Conservation (phyloP, 1,284 basidiomycete species). For the Rhodotorula sp. region DNA sequence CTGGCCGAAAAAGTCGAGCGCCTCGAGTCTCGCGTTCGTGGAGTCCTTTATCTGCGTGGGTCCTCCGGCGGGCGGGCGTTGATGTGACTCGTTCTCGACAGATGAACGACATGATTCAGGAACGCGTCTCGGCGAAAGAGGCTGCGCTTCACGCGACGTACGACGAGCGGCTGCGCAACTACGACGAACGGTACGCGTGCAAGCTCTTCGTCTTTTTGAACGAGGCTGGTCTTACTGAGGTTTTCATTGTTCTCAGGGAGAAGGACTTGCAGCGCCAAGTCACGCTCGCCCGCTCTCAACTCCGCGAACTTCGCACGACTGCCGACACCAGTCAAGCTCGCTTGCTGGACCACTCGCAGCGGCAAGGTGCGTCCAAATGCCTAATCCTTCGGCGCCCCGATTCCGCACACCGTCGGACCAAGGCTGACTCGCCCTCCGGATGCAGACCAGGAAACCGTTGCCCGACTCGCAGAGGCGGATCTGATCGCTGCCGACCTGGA, state of each 20-base stretch:
- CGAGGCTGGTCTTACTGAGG: neutral
- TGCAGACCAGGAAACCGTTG: conserved; percentile 83
- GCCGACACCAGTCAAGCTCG: conserved; percentile 90
- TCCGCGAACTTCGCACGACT: conserved; percentile 81
- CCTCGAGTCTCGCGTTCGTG: conserved; percentile 74
- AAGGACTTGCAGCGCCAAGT: conserved; percentile 86
- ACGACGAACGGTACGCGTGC: conserved; percentile 73
- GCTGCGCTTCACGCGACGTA: conserved; percentile 94
- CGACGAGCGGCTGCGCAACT: conserved; percentile 91
- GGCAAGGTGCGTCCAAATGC: conserved; percentile 64
- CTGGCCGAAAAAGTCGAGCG: conserved; percentile 69
- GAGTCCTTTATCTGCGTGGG: neutral
- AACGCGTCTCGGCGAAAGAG: conserved; percentile 83
- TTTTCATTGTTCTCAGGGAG: conserved; percentile 61
- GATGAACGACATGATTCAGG: conserved; percentile 88
- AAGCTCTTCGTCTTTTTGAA: neutral
- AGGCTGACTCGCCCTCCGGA: neutral
- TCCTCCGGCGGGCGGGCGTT: conserved; percentile 15
- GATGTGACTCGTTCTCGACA: conserved; percentile 46
- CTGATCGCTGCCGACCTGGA: conserved; percentile 90
- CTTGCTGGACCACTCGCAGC: conserved; percentile 80
- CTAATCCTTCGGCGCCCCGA: neutral
- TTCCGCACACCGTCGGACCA: neutral
- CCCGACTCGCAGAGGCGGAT: conserved; percentile 84
- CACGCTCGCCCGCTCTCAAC: conserved; percentile 76